Evolutionary conservation across 192 early-diverging fungal species (phyloP).

Genomic region (Umbelopsis isabellina): DNA sequence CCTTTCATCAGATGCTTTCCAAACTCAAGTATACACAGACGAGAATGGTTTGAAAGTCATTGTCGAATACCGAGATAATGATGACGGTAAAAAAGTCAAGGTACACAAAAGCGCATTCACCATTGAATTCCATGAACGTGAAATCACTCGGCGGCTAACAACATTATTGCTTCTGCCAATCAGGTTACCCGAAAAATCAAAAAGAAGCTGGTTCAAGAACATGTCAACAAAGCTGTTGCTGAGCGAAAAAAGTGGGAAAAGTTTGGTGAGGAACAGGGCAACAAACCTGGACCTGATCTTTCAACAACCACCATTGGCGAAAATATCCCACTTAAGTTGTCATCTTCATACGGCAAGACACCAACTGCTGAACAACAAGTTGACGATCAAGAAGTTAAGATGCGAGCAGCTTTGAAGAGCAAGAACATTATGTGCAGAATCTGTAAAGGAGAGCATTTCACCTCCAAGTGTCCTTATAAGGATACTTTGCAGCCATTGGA

Average conservation of each 20-base stretch:
- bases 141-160: neutral
- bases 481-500: conserved; percentile 85
- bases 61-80: conserved; percentile 83
- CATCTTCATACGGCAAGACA: conserved; percentile 57
- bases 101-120: conserved; percentile 35
- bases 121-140: neutral
- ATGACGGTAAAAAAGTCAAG: conserved; percentile 92
- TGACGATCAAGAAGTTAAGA: conserved; percentile 57
- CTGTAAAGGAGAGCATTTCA: conserved; percentile 97
- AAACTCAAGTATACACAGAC: conserved; percentile 58
- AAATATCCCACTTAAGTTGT: conserved; percentile 82
- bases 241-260: conserved; percentile 92
- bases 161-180: neutral
- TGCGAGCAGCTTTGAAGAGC: conserved; percentile 59
- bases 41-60: conserved; percentile 84
- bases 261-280: conserved; percentile 86
- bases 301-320: conserved; percentile 90
- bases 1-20: conserved; percentile 27
- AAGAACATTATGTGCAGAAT: conserved; percentile 93
- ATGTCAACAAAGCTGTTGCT: conserved; percentile 88
- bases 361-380: conserved; percentile 67
- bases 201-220: conserved; percentile 75
- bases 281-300: conserved; percentile 82
- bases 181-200: conserved; percentile 82
- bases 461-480: conserved; percentile 98